These are phyloP conservation scores for Sphagnum contortum DNA, from an alignment of 225 moss, liverwort and hornwort genomes.

Conservation along the genomic window DNA sequence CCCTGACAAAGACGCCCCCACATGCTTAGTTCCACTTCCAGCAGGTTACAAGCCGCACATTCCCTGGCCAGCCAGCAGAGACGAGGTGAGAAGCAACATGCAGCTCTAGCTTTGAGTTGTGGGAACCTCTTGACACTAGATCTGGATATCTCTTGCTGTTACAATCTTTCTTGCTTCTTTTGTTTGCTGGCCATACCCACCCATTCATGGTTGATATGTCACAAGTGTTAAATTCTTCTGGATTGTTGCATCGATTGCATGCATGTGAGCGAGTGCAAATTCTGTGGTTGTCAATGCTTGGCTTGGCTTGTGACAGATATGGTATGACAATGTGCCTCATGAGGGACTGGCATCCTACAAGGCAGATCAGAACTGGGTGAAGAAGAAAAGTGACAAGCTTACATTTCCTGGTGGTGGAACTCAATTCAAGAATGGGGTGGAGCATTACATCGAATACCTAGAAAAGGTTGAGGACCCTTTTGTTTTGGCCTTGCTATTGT, in stretches of 20 bases:
- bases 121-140: too few species aligned
- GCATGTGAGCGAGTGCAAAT: not conserved
- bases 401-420: slow-evolving; percentile 45
- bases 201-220: not conserved
- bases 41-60: slow-evolving; percentile 43
- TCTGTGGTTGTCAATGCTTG: not conserved
- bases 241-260: not conserved
- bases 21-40: slow-evolving; percentile 15
- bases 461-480: slow-evolving; percentile 14
- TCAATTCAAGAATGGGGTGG: slow-evolving; percentile 41
- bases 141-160: too few species aligned
- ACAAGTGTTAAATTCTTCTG: not conserved
- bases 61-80: slow-evolving; percentile 40
- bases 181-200: not conserved
- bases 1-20: slow-evolving; percentile 1
- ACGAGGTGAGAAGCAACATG: slow-evolving; percentile 11
- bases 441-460: slow-evolving; percentile 43
- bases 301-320: slow-evolving; percentile 12
- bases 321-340: slow-evolving; percentile 51
- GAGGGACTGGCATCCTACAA: slow-evolving; percentile 38
- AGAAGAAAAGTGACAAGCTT: slow-evolving; percentile 36
- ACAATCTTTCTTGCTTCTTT: not conserved
- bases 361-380: slow-evolving; percentile 52
- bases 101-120: too few species aligned
- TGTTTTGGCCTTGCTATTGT: too few species aligned